Base-by-base conservation (phyloP, 2,329 filamentous ascomycete genomes). In the Cryphonectria radicalis region DNA sequence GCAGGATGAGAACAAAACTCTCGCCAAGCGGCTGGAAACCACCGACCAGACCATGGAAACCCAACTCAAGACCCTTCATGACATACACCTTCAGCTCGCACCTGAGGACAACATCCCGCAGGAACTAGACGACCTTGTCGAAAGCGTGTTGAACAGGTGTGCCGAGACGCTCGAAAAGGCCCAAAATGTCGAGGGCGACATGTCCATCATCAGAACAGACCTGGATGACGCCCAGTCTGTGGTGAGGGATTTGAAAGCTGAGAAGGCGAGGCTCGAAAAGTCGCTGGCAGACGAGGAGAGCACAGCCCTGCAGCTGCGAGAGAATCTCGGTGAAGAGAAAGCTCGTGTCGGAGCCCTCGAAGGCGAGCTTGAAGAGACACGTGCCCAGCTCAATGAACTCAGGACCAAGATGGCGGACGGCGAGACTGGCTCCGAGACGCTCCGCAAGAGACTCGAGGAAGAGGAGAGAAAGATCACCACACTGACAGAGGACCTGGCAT, bases 401-500 rank as follows among this genome's bases (percentile, higher is more conserved):
- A 89, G 93, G 70, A 84, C 85, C 22, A 92, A 92, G 79, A 91
- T 97, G 77, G 89, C 92, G 1, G 92, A 95, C 74, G 94, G 93
- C 22, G 93, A 96, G 80, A 94, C 91, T 3, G 94, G 94, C 6
- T 94, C 93, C 0, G 93, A 95, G 79, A 90, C 89, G 40, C 82
- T 97, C 69, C 90, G 92, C 69, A 91, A 91, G 80, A 89, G 90
- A 69, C 85, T 97, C 4, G 89, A 91, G 59, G 92, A 93, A 70
- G 91, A 94, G 76, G 93, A 97, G 80, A 85, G 84, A 71, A 93
- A 90, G 79, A 88, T 93, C 4, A 87, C 87, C 32, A 86, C 85
- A 17, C 82, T 97, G 40, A 88, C 89, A 2, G 89, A 93, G 75
- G 89, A 93, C 76, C 84, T 97, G 28, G 90, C 91, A 3, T 89